Evolutionary conservation across 768 basidiomycete genomes (phyloP).

Genomic region (Kwoniella mangroviensis): DNA sequence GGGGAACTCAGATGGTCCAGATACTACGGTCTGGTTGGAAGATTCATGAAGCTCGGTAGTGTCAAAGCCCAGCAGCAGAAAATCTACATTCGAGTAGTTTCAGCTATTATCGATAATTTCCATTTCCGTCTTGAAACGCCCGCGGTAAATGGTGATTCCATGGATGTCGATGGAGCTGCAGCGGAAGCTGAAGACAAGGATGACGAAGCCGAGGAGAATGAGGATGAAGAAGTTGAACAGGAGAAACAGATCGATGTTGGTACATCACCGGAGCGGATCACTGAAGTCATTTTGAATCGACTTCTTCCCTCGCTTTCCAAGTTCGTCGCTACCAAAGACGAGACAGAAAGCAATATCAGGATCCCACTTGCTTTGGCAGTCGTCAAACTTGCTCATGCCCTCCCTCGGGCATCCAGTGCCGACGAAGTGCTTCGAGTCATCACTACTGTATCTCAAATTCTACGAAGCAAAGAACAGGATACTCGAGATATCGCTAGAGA

Average conservation of each 20-base stretch:
- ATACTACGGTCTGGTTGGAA: conserved; percentile 78
- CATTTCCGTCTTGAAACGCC: conserved; percentile 67
- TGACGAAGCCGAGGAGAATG: conserved; percentile 38
- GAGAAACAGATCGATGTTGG: conserved; percentile 18
- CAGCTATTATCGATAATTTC: conserved; percentile 85
- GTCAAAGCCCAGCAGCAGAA: conserved; percentile 73
- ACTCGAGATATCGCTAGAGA: conserved; percentile 84
- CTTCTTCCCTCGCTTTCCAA: conserved; percentile 78
- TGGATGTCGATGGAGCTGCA: conserved; percentile 19
- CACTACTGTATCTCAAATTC: conserved; percentile 82
- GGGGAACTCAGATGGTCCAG: conserved; percentile 78
- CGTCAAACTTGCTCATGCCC: conserved; percentile 76
- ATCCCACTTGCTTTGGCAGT: conserved; percentile 88
- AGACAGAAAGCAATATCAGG: conserved; percentile 80
- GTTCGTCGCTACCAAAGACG: conserved; percentile 82
- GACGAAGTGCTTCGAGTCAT: conserved; percentile 75
- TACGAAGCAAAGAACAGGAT: conserved; percentile 93
- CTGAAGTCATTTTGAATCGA: conserved; percentile 74
- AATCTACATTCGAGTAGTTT: conserved; percentile 80
- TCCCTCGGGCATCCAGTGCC: conserved; percentile 69
- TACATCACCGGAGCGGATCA: conserved; percentile 59
- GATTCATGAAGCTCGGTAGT: conserved; percentile 69
- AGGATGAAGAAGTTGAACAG: conserved; percentile 24
- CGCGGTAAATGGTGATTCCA: conserved; percentile 63
- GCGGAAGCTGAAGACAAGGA: conserved; percentile 51